phyloP scores from a whole-genome alignment of 345 rosid genomes.

The Citrus hindsii region DNA sequence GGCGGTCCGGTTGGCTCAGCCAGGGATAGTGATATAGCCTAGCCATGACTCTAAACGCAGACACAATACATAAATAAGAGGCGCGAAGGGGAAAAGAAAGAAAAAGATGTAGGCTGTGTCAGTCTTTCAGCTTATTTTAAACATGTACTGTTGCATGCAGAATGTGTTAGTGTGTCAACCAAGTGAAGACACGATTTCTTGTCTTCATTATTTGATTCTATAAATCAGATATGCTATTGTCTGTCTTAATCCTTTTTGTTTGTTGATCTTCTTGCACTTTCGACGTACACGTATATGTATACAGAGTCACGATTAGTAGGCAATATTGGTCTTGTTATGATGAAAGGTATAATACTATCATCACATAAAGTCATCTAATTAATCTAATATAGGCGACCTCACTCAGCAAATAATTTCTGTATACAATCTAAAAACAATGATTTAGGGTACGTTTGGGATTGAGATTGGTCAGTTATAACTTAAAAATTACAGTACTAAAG shows the following conservation, averaged over 20 bases:
- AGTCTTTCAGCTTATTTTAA: neutral
- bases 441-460: too few species aligned
- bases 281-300: neutral
- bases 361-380: too few species aligned
- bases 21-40: too few species aligned
- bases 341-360: too few species aligned
- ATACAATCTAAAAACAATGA: too few species aligned
- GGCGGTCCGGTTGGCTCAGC: neutral
- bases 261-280: neutral
- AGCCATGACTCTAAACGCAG: neutral
- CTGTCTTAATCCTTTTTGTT: neutral
- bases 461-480: rapidly evolving
- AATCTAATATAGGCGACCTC: too few species aligned
- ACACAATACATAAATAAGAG: too few species aligned
- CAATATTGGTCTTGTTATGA: too few species aligned
- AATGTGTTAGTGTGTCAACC: neutral
- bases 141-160: neutral
- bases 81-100: neutral
- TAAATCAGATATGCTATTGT: neutral
- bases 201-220: neutral
- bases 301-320: too few species aligned
- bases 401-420: too few species aligned
- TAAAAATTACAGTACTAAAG: too few species aligned
- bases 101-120: neutral
- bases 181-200: neutral